Base-by-base conservation (phyloP, 2,329 filamentous ascomycete genomes). In the Aureobasidium zeae region DNA sequence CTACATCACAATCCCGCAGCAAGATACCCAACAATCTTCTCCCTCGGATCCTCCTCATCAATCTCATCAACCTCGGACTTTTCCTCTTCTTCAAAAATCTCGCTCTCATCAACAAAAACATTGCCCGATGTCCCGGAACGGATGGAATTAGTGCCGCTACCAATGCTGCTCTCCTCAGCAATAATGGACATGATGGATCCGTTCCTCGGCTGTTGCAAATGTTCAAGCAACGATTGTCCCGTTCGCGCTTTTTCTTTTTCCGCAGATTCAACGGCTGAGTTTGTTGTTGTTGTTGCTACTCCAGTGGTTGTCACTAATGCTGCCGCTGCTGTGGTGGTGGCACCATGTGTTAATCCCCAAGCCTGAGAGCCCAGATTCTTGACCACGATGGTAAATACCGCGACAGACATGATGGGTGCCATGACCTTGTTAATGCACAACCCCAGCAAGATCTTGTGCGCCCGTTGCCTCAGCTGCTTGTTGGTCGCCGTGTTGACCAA, bases 351-450 rank as follows among this genome's bases (percentile, higher is more conserved):
- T 22, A 45, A 17, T 8, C 43, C 43, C 45, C 45, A 49, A 31
- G 49, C 52, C 42, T 54, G 52, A 22, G 48, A 52, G 8, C 52
- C 51, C 9, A 54, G 28, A 25, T 53, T 53, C 30, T 43, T 49
- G 5, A 48, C 51, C 4, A 54, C 52, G 13, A 49, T 52, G 15
- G 51, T 54, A 28, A 54, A 53, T 13, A 52, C 46, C n/a, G 39
- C 33, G 8, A 54, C 28, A 30, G 48, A 51, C 31, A 53, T 52
- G 21, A 53, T 44, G 3, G 52, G 52, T 3, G 37, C 39, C 28
- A 54, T 48, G 24, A 47, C 39, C 25, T 52, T 51, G 36, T 54
- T 53, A 28, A 54, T 53, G 11, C 30, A 31, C 20, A 51, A 50
- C 3, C 52, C 52, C 20, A 52, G 41, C 12, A 52, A 11, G n/a